Conservation (phyloP, 495 filamentous ascomycete genomes). For the Penicillium soppii region DNA sequence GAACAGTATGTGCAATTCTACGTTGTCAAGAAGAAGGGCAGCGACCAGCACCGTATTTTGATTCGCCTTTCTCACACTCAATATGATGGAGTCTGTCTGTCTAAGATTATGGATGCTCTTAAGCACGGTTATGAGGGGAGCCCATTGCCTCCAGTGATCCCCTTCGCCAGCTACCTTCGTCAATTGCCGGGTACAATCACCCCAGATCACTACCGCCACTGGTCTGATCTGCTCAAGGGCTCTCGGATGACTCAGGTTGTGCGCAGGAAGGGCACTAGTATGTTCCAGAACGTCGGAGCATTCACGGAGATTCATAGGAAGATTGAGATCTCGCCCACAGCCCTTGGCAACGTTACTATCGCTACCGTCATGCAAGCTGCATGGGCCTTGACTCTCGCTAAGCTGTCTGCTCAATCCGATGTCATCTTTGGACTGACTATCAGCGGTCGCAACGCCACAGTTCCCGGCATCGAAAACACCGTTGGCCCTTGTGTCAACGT, state of each 20-base stretch:
- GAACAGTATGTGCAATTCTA: constrained; percentile 63
- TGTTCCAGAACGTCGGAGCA: constrained; percentile 37
- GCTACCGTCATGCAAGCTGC: constrained; percentile 59
- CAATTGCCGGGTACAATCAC: constrained; percentile 44
- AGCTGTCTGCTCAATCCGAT: constrained; percentile 48
- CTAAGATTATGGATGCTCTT: constrained; percentile 57
- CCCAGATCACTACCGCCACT: constrained; percentile 56
- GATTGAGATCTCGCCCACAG: constrained; percentile 38
- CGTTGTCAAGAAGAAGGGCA: constrained; percentile 50
- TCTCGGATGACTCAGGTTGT: constrained; percentile 49
- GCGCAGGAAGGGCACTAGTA: constrained; percentile 33
- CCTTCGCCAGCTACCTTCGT: constrained; percentile 61
- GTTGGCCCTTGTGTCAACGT: constrained; percentile 61
- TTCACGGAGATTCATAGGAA: constrained; percentile 39
- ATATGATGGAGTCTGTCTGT: constrained; percentile 70
- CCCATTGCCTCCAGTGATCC: constrained; percentile 39
- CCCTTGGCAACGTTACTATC: constrained; percentile 49
- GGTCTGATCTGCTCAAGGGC: constrained; percentile 40
- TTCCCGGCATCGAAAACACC: constrained; percentile 54
- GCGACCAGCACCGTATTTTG: constrained; percentile 55
- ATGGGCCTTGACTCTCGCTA: constrained; percentile 54
- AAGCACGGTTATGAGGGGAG: constrained; percentile 53
- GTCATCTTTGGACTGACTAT: constrained; percentile 57
- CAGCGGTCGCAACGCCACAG: constrained; percentile 54
- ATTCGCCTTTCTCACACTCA: constrained; percentile 73